phyloP scores from a whole-genome alignment of 805 yeast species.

The Pachysolen tannophilus region DNA sequence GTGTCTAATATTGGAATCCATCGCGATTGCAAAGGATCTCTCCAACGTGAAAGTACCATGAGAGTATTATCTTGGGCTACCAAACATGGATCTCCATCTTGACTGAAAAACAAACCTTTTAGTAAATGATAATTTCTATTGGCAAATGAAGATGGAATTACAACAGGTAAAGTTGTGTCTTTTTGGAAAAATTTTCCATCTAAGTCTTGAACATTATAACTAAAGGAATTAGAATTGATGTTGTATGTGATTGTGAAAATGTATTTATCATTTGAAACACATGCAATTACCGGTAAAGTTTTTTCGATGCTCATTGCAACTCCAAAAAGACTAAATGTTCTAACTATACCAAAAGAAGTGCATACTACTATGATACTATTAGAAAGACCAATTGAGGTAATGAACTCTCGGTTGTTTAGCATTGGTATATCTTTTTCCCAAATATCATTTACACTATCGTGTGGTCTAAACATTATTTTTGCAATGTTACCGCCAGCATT shows the following conservation, averaged over 20 bases:
- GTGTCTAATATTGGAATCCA: conserved; percentile 85
- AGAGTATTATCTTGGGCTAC: conserved; percentile 75
- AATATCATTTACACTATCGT: conserved; percentile 48
- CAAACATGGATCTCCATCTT: conserved; percentile 84
- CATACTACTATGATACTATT: conserved; percentile 56
- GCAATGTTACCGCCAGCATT: too few relatives aligned
- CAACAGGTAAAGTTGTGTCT: conserved; percentile 38
- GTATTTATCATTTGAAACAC: conserved; percentile 53
- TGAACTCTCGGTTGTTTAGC: conserved; percentile 37
- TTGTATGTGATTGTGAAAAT: conserved; percentile 43
- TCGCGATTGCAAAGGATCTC: conserved; percentile 63
- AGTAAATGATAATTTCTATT: conserved; percentile 22
- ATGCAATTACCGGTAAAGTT: conserved; percentile 62
- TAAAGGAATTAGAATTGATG: conserved; percentile 14
- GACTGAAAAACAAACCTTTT: conserved; percentile 75
- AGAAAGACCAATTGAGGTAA: conserved; percentile 66
- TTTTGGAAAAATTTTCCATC: conserved; percentile 30
- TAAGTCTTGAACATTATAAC: conserved; percentile 27
- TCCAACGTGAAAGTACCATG: conserved; percentile 68
- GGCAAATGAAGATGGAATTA: conserved; percentile 8
- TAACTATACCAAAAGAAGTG: conserved; percentile 66
- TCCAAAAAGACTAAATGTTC: conserved; percentile 68
- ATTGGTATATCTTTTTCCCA: conserved; percentile 67
- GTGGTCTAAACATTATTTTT: conserved; percentile 57
- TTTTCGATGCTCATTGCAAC: conserved; percentile 64